A percentile compares a stretch with the other conserved stretches of the same genome.
phyloP scores from a whole-genome alignment of 108 stramenopile species.

The Fistulifera pelliculosa region DNA sequence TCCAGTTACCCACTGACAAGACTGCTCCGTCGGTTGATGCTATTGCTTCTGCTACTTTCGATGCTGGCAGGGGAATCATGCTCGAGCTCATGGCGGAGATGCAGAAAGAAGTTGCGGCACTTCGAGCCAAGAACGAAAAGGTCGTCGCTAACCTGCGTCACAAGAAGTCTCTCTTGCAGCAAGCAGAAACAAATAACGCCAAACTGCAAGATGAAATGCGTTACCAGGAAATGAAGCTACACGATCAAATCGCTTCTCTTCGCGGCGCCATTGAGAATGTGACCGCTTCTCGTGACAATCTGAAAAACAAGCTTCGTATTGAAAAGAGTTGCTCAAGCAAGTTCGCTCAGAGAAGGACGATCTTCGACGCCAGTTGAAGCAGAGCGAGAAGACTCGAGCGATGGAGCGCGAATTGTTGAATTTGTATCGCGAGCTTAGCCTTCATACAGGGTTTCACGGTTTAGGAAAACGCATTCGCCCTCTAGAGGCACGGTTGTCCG shows the following conservation, averaged over 20 bases:
- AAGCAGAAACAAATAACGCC: not conserved
- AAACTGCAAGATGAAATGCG: not conserved
- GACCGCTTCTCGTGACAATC: not conserved
- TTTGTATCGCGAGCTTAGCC: constrained; percentile 1
- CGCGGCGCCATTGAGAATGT: constrained; percentile 1
- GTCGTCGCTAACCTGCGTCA: constrained; percentile 1
- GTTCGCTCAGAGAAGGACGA: constrained; percentile 3
- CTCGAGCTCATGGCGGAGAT: too few relatives aligned
- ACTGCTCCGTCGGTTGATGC: too few relatives aligned
- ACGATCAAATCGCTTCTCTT: constrained; percentile 5
- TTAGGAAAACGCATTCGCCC: constrained; percentile 9
- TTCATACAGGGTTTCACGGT: constrained; percentile 6
- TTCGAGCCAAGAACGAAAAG: constrained; percentile 1
- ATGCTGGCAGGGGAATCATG: too few relatives aligned
- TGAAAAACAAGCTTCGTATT: constrained; percentile 9
- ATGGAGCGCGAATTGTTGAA: constrained; percentile 9
- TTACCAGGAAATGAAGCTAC: not conserved
- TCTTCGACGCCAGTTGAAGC: not conserved
- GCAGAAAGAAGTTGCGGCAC: too few relatives aligned
- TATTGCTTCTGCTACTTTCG: too few relatives aligned
- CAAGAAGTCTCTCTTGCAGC: not conserved
- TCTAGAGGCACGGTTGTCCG: not conserved
- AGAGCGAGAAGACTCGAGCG: not conserved
- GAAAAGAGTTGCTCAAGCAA: constrained; percentile 8
- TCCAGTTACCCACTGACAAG: too few relatives aligned